phyloP scores from a whole-genome alignment of 352 stramenopile species.

The Blastocystis sp. region DNA sequence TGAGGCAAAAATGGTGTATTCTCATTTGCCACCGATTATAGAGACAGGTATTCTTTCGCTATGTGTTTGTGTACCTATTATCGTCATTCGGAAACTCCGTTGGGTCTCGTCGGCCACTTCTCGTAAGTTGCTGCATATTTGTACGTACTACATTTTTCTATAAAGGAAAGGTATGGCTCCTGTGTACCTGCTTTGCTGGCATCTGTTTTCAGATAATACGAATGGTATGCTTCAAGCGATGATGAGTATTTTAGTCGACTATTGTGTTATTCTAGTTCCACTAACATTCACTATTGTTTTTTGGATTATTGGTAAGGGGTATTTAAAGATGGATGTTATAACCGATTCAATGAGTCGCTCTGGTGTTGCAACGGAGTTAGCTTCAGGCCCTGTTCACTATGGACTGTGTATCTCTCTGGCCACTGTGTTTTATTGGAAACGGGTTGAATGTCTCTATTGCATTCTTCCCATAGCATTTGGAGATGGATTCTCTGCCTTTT shows the following conservation, averaged over 20 bases:
- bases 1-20: background rate
- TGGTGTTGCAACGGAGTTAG: background rate
- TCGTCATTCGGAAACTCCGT: background rate
- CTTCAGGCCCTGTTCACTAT: conserved; percentile 27
- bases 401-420: conserved; percentile 27
- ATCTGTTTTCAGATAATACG: background rate
- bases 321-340: background rate
- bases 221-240: background rate
- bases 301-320: conserved; percentile 21
- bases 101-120: conserved; percentile 41
- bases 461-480: conserved; percentile 50
- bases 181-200: conserved; percentile 53
- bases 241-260: background rate
- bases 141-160: background rate
- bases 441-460: conserved; percentile 4
- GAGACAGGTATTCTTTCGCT: conserved; percentile 20
- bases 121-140: conserved; percentile 53
- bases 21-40: background rate
- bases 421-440: conserved; percentile 56
- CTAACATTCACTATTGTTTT: conserved; percentile 40
- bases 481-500: conserved; percentile 50
- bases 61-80: conserved; percentile 4
- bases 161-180: conserved; percentile 22
- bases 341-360: conserved; percentile 47
- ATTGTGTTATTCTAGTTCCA: background rate